phyloP scores from a whole-genome alignment of 768 basidiomycete species.

The Filobasidium floriforme region DNA sequence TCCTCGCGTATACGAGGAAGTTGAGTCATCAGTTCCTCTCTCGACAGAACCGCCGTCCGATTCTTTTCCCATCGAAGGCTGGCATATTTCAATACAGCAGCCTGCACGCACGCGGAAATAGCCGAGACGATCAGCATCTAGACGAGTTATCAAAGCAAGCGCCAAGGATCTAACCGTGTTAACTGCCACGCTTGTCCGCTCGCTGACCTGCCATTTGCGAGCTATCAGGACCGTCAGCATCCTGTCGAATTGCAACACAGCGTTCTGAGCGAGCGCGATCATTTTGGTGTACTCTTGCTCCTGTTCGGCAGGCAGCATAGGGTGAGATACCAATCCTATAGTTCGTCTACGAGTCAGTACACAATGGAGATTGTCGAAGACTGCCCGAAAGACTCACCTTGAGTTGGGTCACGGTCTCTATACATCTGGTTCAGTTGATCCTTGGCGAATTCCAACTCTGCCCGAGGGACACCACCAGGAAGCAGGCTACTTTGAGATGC shows the following conservation, averaged over 20 bases:
- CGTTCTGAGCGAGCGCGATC: background rate
- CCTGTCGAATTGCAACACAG: background rate
- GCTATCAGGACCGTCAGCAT: background rate
- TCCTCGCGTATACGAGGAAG: background rate
- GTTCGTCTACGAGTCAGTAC: background rate
- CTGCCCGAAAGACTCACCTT: background rate
- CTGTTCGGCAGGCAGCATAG: background rate
- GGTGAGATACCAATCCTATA: background rate
- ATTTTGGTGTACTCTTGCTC: background rate
- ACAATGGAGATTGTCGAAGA: background rate
- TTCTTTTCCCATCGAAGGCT: background rate
- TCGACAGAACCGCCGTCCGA: background rate
- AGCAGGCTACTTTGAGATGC: background rate
- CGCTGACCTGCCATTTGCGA: too few species aligned
- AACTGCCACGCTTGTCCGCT: too few species aligned
- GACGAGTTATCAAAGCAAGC: too few species aligned
- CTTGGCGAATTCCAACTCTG: background rate
- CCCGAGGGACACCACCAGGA: background rate
- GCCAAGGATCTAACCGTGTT: too few species aligned
- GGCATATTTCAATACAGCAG: background rate
- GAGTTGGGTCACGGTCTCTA: background rate
- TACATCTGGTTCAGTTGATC: background rate
- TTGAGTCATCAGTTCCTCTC: background rate
- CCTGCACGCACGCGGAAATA: background rate
- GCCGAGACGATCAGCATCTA: background rate